Evolutionary conservation across 2,329 filamentous ascomycete species (phyloP), one percentile per base, ranked within the genome.

Genomic region (Cercospora nicotianae): DNA sequence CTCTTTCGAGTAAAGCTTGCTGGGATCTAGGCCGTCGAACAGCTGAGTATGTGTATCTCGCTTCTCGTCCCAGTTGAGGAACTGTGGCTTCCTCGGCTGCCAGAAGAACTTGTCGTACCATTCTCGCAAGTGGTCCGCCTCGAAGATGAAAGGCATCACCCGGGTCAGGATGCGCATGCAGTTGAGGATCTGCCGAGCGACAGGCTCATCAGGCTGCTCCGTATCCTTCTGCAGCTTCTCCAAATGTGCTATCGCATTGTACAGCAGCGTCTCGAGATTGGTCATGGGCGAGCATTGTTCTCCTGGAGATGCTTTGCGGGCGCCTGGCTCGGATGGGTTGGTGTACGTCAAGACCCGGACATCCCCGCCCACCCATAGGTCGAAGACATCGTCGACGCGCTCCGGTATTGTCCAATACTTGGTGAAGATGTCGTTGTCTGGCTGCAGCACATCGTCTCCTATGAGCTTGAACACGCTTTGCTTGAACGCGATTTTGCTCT

Each of bases 401-500:
- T 98, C 95, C 70, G 95, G 95, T 53, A 99, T 89, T 80, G 97
- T 92, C 65, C 91, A 77, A 82, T 96, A 93, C 79, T 92, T 92
- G 72, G 91, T 90, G 95, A 95, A 99, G 83, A 97, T 97, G 18
- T 89, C 85, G 82, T 97, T 93, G 81, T 95, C 91, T 66, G 93
- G 89, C 68, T 93, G 86, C 77, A 98, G 97, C 79, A 91, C 86
- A 73, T 90, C 89, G 79, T 96, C 91, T 80, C 97, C 93, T n/a
- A 93, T 95, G 68, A 99, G 88, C 78, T 91, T 89, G 84, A 98
- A 97, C 83, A 98, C 96, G 82, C 94, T 94, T 82, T 96, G 92
- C 83, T 97, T 98, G 87, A 99, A 98, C 78, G 94, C 93, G 78
- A 98, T 89, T 87, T 98, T 98, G 77, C 94, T 98, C 83, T 98